Evolutionary conservation across 768 basidiomycete genomes (phyloP).

Genomic region (Hypsizygus marmoreus): DNA sequence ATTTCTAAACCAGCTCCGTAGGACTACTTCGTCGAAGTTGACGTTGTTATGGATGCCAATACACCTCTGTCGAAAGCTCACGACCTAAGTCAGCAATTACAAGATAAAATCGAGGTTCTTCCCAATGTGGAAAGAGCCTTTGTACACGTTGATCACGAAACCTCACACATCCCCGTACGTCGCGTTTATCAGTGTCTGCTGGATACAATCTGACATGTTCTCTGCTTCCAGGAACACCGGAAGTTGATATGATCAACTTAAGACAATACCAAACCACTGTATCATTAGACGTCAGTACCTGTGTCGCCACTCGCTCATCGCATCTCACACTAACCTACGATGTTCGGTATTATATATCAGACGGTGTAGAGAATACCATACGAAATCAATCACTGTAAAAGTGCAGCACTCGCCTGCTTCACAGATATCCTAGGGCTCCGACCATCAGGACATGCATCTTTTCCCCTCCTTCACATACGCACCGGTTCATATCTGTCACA

Average conservation of each 20-base stretch:
- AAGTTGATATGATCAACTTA: conserved; percentile 27
- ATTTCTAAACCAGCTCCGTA: conserved; percentile 24
- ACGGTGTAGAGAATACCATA: conserved; percentile 6
- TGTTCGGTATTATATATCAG: too few species aligned
- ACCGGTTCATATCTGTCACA: too few species aligned
- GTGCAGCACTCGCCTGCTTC: neutral
- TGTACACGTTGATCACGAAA: conserved; percentile 94
- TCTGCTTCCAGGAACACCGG: conserved; percentile 46
- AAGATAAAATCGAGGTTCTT: conserved; percentile 86
- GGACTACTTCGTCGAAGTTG: conserved; percentile 94
- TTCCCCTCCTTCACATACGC: too few species aligned
- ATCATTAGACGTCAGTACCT: conserved; percentile 7
- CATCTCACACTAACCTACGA: conserved; percentile 3
- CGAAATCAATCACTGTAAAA: too few species aligned
- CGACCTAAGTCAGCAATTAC: conserved; percentile 79
- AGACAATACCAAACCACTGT: neutral
- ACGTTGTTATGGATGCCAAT: conserved; percentile 88
- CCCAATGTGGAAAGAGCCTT: conserved; percentile 93
- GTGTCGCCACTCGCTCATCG: neutral
- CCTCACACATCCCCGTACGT: conserved; percentile 66
- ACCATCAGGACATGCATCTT: too few species aligned
- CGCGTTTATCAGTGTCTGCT: neutral
- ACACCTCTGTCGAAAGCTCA: conserved; percentile 91
- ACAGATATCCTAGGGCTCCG: too few species aligned
- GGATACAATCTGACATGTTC: conserved; percentile 6